phyloP scores from a whole-genome alignment of 805 yeast genomes.

The Kurtzmaniella fragi region DNA sequence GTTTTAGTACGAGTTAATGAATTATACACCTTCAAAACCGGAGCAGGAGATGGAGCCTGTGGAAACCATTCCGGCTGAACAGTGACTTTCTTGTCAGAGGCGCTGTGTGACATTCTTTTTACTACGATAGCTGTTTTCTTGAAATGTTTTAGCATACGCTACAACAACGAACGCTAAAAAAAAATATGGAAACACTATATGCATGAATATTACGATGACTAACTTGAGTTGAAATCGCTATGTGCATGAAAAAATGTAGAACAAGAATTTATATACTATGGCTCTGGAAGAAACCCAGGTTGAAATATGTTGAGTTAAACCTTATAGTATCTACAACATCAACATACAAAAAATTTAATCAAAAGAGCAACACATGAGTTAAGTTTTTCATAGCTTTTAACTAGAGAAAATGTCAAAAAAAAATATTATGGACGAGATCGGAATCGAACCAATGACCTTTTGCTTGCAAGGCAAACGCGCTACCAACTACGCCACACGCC shows the following conservation, averaged over 20 bases:
- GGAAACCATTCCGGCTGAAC: constrained; percentile 39
- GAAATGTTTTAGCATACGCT: constrained; percentile 5
- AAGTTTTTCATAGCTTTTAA: too few species aligned
- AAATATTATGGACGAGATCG: constrained; percentile 69
- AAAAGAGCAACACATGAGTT: too few species aligned
- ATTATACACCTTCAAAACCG: constrained; percentile 63
- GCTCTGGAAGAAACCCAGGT: too few species aligned
- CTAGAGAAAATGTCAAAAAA: too few species aligned
- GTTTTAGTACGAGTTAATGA: constrained; percentile 79
- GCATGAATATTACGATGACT: not conserved
- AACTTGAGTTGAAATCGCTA: too few species aligned
- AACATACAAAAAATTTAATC: too few species aligned
- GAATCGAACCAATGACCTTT: constrained; percentile 77
- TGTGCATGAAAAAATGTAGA: too few species aligned
- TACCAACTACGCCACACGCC: constrained; percentile 84
- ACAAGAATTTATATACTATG: too few species aligned
- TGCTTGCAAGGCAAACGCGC: constrained; percentile 78
- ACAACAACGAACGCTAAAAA: not conserved
- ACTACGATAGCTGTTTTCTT: constrained; percentile 23
- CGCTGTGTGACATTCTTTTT: constrained; percentile 13
- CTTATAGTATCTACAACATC: too few species aligned
- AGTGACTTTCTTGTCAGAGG: constrained; percentile 19
- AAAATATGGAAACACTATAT: not conserved
- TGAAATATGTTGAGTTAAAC: too few species aligned
- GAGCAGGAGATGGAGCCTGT: constrained; percentile 13